Evolutionary conservation across 176 grass and related monocot species (phyloP).

Genomic region (Aegilops speltoides): DNA sequence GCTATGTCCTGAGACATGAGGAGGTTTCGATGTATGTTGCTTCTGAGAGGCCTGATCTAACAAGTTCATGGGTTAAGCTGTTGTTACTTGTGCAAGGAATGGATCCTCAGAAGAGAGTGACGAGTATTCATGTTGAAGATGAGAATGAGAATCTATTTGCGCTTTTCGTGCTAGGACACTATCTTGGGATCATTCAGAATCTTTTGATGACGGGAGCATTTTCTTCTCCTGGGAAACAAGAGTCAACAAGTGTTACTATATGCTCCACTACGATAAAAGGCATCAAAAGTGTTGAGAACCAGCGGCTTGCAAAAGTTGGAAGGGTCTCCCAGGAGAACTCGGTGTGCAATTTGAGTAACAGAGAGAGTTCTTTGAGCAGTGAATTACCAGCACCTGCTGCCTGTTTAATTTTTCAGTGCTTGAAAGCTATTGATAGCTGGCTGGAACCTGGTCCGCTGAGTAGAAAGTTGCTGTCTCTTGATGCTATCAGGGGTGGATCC

Average conservation of each 20-base stretch:
- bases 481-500: too few relatives aligned
- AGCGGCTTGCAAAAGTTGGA: constrained; percentile 84
- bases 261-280: constrained; percentile 46
- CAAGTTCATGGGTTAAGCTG: constrained; percentile 77
- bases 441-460: constrained; percentile 11
- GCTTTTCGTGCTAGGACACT: constrained; percentile 69
- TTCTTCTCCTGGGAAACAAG: constrained; percentile 57
- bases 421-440: constrained; percentile 84
- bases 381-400: constrained; percentile 15
- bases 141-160: constrained; percentile 82
- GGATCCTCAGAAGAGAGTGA: constrained; percentile 83
- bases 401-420: constrained; percentile 71
- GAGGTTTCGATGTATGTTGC: constrained; percentile 72
- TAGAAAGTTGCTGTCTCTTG: too few relatives aligned
- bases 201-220: constrained; percentile 78
- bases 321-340: constrained; percentile 66
- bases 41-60: constrained; percentile 81
- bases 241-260: constrained; percentile 62
- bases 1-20: constrained; percentile 79
- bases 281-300: constrained; percentile 52
- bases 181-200: constrained; percentile 68
- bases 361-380: too few relatives aligned
- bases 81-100: constrained; percentile 86
- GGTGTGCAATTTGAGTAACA: constrained; percentile 16
- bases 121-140: constrained; percentile 72